Evolutionary conservation across 2,329 filamentous ascomycete genomes (phyloP), one percentile per base, ranked within the genome.

Genomic region (Hymenoscyphus scutula): DNA sequence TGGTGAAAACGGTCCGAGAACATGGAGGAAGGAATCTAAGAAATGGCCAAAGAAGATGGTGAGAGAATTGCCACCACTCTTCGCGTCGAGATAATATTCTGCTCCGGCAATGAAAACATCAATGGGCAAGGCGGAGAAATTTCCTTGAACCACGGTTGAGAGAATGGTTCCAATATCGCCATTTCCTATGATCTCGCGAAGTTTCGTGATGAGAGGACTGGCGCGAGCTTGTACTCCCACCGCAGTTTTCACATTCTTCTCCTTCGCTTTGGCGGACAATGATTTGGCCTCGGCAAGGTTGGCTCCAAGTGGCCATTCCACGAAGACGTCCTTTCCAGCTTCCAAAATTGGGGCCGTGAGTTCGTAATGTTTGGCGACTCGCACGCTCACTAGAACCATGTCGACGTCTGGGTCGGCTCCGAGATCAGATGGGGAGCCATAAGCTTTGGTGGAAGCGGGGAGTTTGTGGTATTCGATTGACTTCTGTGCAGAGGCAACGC

Each of bases 251-350:
- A 78, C 73, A 0, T 75, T 74, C 30, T 77, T 77, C 25, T 71
- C 60, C 53, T 75, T 72, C 0, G 80, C 80, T 10, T 82, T 63
- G 1, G 69, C 68, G 0, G 73, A 68, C 23, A 84, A 70, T 64
- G 81, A 78, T 53, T 78, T 74, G 0, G 79, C 76, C 63, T 81
- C 74, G 1, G 70, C 64, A 1, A 77, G 59, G 51, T 76, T 79
- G 3, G 74, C 72, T 0, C 73, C 80, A 0, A 82, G 72, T 3
- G 79, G 81, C 80, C 80, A 81, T 67, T 83, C 81, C n/a, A 78
- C 75, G 61, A 79, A 83, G 13, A 80, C 75, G 53, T 79, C 74
- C 68, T 83, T 83, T 23, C 77, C 76, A 3, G 78, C 77, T 56
- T 75, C 70, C 2, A 83, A 67, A 10, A 75, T 76, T 1, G 79